Conservation (phyloP, 2,329 filamentous ascomycete genomes). For the Aureobasidium melanogenum region DNA sequence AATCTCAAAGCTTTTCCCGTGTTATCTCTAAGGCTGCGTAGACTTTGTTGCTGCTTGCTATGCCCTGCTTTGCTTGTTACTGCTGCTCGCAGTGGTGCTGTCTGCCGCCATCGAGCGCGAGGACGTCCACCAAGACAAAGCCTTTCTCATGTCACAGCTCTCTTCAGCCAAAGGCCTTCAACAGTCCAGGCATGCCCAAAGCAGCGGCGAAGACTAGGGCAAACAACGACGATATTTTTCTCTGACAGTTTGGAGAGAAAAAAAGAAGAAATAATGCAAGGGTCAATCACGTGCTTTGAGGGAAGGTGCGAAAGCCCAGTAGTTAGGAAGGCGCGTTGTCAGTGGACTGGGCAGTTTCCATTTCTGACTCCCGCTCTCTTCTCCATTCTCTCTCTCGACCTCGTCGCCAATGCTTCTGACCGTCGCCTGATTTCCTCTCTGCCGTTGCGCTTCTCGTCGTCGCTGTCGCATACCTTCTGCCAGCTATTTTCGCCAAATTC, state of each 20-base stretch:
- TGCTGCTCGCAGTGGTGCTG: background rate
- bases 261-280: constrained; percentile 7
- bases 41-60: constrained; percentile 2
- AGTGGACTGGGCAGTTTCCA: background rate
- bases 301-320: background rate
- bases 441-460: background rate
- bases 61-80: background rate
- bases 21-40: constrained; percentile 12
- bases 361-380: constrained; percentile 5
- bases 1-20: background rate
- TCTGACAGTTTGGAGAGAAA: background rate
- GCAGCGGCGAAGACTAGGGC: background rate
- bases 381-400: background rate
- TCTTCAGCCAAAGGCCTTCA: constrained; percentile 1
- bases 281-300: background rate
- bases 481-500: background rate
- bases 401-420: constrained; percentile 6
- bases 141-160: background rate
- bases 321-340: constrained; percentile 1
- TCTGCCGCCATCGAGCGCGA: constrained; percentile 1
- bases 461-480: background rate
- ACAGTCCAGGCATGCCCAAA: background rate
- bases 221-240: background rate
- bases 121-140: background rate
- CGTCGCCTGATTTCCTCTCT: constrained; percentile 1